phyloP scores from a whole-genome alignment of 208 protist species.

The Acanthamoeba sp. region DNA sequence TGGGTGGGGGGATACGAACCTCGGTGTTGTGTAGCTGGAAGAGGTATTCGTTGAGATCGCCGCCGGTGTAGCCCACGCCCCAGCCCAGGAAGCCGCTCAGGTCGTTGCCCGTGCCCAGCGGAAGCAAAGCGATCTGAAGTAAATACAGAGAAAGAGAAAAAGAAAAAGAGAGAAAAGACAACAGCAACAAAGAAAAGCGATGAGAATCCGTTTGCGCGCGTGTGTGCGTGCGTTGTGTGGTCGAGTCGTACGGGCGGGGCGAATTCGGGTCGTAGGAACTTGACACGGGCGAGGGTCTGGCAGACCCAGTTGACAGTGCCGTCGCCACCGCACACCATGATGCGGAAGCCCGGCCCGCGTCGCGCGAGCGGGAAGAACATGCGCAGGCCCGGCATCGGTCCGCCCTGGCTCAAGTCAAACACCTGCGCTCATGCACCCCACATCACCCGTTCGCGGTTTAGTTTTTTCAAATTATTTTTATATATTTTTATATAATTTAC shows the following conservation, averaged over 20 bases:
- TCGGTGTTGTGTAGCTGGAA: slow-evolving; percentile 22
- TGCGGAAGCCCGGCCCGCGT: slow-evolving; percentile 4
- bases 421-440: not conserved
- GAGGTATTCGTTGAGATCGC: slow-evolving; percentile 18
- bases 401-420: slow-evolving; percentile 50
- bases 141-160: not conserved
- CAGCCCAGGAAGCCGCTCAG: slow-evolving; percentile 37
- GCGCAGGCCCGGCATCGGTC: slow-evolving; percentile 8
- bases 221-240: not conserved
- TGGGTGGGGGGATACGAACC: not conserved
- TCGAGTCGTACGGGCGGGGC: not conserved
- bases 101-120: slow-evolving; percentile 57
- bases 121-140: slow-evolving; percentile 24
- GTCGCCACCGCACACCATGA: slow-evolving; percentile 54
- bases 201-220: not conserved
- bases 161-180: not conserved
- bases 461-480: too few relatives aligned
- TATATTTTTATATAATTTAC: too few relatives aligned
- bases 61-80: slow-evolving; percentile 58
- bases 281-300: slow-evolving; percentile 10
- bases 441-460: too few relatives aligned
- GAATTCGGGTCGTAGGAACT: slow-evolving; percentile 15
- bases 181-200: not conserved
- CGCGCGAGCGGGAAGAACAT: slow-evolving; percentile 50
- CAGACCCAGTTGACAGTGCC: slow-evolving; percentile 72